Conservation (phyloP, 2,329 filamentous ascomycete species). For the Calycina marina region DNA sequence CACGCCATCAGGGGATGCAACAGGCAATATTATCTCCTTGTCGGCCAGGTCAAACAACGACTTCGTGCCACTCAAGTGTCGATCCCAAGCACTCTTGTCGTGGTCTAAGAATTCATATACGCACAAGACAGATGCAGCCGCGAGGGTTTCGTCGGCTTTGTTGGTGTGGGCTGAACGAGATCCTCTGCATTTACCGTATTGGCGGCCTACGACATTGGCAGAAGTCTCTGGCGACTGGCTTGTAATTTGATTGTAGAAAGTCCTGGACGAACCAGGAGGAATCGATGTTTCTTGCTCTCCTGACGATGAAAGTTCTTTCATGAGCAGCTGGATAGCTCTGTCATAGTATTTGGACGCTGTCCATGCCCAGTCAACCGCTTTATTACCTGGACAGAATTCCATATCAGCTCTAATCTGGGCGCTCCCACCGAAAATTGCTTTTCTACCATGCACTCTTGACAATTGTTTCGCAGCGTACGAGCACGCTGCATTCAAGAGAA, state of each 20-base stretch:
- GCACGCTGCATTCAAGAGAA: slow-evolving; percentile 37
- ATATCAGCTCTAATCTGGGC: slow-evolving; percentile 32
- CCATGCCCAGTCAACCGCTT: slow-evolving; percentile 39
- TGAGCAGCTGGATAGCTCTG: slow-evolving; percentile 35
- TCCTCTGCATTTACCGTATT: slow-evolving; percentile 28
- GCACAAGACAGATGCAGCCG: slow-evolving; percentile 50
- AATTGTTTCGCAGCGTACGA: slow-evolving; percentile 48
- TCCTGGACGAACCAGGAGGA: slow-evolving; percentile 22
- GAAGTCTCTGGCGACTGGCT: slow-evolving; percentile 13
- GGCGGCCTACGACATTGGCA: slow-evolving; percentile 13
- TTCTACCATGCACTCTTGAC: slow-evolving; percentile 35
- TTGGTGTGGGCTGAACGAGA: slow-evolving; percentile 27
- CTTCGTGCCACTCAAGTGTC: slow-evolving; percentile 51
- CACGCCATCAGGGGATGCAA: too few species aligned
- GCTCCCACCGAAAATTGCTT: slow-evolving; percentile 33
- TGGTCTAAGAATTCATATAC: slow-evolving; percentile 56
- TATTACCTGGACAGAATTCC: slow-evolving; percentile 33
- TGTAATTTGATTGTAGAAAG: slow-evolving; percentile 13
- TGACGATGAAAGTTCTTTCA: slow-evolving; percentile 23
- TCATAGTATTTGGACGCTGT: slow-evolving; percentile 47
- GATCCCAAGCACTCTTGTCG: slow-evolving; percentile 45
- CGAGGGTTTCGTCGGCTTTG: slow-evolving; percentile 44
- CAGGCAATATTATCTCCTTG: slow-evolving; percentile 23
- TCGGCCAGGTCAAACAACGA: slow-evolving; percentile 42
- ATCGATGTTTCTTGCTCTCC: slow-evolving; percentile 12